Evolutionary conservation across 2,329 filamentous ascomycete genomes (phyloP).

Genomic region (Ceratocystis huliohia): DNA sequence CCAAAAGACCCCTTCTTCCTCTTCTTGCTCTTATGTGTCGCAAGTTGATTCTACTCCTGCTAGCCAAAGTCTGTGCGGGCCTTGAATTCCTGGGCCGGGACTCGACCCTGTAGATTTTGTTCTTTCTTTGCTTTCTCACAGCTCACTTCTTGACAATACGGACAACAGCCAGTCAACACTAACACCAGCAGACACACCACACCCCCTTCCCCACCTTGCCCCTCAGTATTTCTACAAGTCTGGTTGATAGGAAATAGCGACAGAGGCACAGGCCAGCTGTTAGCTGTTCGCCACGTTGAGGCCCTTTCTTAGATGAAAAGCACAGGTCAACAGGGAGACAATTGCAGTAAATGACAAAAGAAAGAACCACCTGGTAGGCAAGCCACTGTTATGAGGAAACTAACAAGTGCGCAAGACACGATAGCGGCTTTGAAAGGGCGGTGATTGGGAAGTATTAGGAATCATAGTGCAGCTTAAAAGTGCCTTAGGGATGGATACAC

Average conservation of each 20-base stretch:
- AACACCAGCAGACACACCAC: not conserved
- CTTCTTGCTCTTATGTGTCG: not conserved
- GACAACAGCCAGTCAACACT: too few species aligned
- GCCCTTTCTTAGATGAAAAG: not conserved
- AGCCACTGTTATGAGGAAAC: not conserved
- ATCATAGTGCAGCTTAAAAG: not conserved
- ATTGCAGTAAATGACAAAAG: not conserved
- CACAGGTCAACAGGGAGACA: not conserved
- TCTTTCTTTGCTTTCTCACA: not conserved
- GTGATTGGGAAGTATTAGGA: not conserved
- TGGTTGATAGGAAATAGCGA: not conserved
- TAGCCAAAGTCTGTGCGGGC: slow-evolving; percentile 3
- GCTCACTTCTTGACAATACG: not conserved
- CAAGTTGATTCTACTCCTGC: not conserved
- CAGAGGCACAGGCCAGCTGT: not conserved
- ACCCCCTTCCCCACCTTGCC: not conserved
- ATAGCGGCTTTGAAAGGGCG: not conserved
- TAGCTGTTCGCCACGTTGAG: not conserved
- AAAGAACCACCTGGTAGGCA: not conserved
- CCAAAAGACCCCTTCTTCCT: not conserved
- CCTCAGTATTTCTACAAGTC: too few species aligned
- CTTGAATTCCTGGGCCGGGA: not conserved
- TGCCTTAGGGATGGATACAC: slow-evolving; percentile 1
- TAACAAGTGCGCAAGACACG: not conserved
- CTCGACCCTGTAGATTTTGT: not conserved